phyloP scores from a whole-genome alignment of 108 stramenopile genomes.

The Nannochloropsis granulata region DNA sequence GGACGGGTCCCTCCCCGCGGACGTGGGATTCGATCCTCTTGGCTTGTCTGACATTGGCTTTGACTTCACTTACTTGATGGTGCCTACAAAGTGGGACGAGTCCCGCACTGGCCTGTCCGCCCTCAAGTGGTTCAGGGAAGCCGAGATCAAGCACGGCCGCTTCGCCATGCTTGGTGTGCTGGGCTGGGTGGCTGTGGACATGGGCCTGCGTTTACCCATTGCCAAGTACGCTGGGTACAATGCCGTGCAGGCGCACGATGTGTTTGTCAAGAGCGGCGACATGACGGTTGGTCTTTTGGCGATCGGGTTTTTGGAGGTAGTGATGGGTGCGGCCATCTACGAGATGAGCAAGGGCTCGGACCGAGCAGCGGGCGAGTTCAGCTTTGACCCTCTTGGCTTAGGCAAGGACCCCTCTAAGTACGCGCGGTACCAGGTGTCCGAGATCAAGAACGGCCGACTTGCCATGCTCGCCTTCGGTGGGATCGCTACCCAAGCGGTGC shows the following conservation, averaged over 20 bases:
- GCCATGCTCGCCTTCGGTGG: slow-evolving; percentile 83
- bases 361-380: slow-evolving; percentile 33
- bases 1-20: slow-evolving; percentile 28
- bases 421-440: slow-evolving; percentile 34
- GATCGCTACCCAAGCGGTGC: slow-evolving; percentile 59
- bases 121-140: slow-evolving; percentile 43
- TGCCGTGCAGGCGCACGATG: slow-evolving; percentile 35
- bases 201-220: slow-evolving; percentile 33
- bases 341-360: slow-evolving; percentile 37
- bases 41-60: slow-evolving; percentile 24
- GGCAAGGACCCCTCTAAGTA: slow-evolving; percentile 20
- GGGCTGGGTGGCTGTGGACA: slow-evolving; percentile 42
- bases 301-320: slow-evolving; percentile 27
- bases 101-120: slow-evolving; percentile 1
- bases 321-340: slow-evolving; percentile 29
- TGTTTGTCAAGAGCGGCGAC: slow-evolving; percentile 32
- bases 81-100: neutral
- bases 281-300: slow-evolving; percentile 29
- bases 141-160: slow-evolving; percentile 42
- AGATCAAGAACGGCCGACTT: slow-evolving; percentile 76
- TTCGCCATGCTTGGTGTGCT: slow-evolving; percentile 30
- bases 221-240: slow-evolving; percentile 2
- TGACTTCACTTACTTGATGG: slow-evolving; percentile 29
- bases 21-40: slow-evolving; percentile 42
- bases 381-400: slow-evolving; percentile 28